Evolutionary conservation across 208 protist genomes (phyloP).

Genomic region (Lotmaria passim): DNA sequence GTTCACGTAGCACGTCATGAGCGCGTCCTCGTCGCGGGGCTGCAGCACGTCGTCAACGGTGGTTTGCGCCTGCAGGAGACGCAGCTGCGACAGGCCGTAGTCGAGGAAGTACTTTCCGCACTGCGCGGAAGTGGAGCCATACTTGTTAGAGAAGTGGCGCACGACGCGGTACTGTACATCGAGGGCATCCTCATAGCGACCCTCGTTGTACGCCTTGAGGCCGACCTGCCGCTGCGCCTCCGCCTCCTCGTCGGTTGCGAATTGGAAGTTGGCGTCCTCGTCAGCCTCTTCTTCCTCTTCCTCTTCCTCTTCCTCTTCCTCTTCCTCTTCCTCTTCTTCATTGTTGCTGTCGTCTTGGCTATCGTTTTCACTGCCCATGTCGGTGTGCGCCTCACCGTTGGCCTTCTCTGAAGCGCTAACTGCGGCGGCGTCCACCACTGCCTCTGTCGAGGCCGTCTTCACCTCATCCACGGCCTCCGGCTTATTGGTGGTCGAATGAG

Average conservation of each 20-base stretch:
- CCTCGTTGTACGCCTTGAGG: slow-evolving; percentile 71
- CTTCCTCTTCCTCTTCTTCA: too few species aligned
- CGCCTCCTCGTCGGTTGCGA: slow-evolving; percentile 66
- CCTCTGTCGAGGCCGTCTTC: neutral
- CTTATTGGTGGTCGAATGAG: neutral
- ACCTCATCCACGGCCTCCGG: slow-evolving; percentile 8
- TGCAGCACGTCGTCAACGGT: slow-evolving; percentile 69
- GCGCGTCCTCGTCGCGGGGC: slow-evolving; percentile 71
- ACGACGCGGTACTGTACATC: slow-evolving; percentile 81
- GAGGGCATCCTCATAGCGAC: slow-evolving; percentile 68
- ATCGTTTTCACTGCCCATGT: slow-evolving; percentile 14
- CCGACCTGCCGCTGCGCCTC: slow-evolving; percentile 50
- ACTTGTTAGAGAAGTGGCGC: slow-evolving; percentile 78
- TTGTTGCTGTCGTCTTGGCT: slow-evolving; percentile 14
- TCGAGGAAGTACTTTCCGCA: slow-evolving; percentile 86
- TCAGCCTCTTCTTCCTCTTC: slow-evolving; percentile 42
- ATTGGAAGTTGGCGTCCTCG: slow-evolving; percentile 49
- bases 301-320: slow-evolving; percentile 30
- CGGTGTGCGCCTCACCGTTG: slow-evolving; percentile 11
- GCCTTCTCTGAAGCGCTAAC: neutral
- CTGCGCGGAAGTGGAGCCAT: slow-evolving; percentile 57
- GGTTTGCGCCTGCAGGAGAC: slow-evolving; percentile 65
- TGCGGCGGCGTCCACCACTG: neutral
- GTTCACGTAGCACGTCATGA: slow-evolving; percentile 89
- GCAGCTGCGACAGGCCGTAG: slow-evolving; percentile 89